Conservation (phyloP, 2,329 filamentous ascomycete species). For the Pseudocercospora musae region DNA sequence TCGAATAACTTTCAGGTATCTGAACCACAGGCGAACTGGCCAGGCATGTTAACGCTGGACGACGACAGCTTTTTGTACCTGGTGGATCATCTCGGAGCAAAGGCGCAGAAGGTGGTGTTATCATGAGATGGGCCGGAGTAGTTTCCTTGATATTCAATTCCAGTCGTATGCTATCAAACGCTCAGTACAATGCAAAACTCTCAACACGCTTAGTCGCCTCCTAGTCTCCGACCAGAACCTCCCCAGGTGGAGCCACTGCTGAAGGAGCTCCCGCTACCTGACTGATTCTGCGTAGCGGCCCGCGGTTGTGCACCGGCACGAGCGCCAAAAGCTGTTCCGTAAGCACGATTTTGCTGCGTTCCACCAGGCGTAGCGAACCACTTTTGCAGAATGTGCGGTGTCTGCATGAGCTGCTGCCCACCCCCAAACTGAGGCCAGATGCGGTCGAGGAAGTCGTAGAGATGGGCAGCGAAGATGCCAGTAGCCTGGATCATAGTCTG, state of each 20-base stretch:
- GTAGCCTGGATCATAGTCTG: constrained; percentile 63
- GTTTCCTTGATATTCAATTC: background rate
- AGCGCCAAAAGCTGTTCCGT: constrained; percentile 57
- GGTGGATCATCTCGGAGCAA: constrained; percentile 28
- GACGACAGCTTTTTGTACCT: constrained; percentile 30
- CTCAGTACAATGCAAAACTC: background rate
- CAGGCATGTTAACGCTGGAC: constrained; percentile 32
- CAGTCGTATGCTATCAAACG: background rate
- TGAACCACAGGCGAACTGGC: constrained; percentile 30
- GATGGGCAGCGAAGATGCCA: constrained; percentile 82
- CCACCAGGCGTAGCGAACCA: constrained; percentile 55
- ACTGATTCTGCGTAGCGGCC: constrained; percentile 24
- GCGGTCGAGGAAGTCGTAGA: constrained; percentile 84
- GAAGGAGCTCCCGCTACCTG: constrained; percentile 33
- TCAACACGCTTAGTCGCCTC: constrained; percentile 9
- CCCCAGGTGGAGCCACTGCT: constrained; percentile 50
- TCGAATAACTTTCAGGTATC: constrained; percentile 33
- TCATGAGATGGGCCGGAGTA: background rate
- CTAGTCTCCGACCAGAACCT: constrained; percentile 14
- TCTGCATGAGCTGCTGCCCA: constrained; percentile 71
- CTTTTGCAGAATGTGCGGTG: constrained; percentile 67
- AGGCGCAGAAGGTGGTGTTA: constrained; percentile 28
- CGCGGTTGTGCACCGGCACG: constrained; percentile 44
- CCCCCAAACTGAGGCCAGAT: constrained; percentile 87
- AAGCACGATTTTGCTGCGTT: constrained; percentile 49